Evolutionary conservation across 2,329 filamentous ascomycete genomes (phyloP), one percentile per base, ranked within the genome.

Genomic region (Fusarium paranaense): DNA sequence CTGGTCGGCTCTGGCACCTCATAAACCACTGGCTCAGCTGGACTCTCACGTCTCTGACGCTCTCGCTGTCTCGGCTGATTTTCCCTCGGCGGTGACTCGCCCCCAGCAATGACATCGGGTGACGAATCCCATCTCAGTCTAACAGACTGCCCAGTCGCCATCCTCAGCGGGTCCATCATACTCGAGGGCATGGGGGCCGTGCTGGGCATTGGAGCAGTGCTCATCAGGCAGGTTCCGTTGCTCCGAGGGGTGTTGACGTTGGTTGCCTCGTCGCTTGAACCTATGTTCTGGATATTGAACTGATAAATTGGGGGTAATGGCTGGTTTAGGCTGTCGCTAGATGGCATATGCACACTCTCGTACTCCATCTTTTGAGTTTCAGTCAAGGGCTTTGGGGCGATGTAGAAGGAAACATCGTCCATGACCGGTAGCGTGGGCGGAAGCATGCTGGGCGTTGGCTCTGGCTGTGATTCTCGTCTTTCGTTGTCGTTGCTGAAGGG

Each of bases 331-430:
- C 67, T 64, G 57, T 69, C 70, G 22, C 71, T 76, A 6, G 74
- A 76, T 16, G 71, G 56, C 4, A 72, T 20, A 2, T 76, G 63
- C 16, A 81, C 63, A 30, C 74, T 76, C 54, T 80, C 71, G 58
- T 85, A 85, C 52, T 84, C 76, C 64, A 78, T 69, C 73, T 81
- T 83, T 65, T 85, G 83, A 54, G 83, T 82, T 4, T 81, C 78
- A 3, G 82, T 83, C 50, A 85, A 70, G 2, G 77, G 75, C 7
- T 78, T 81, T 1, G 82, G 74, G 30, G 79, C 76, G 38, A 86
- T 77, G 63, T 81, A 79, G 64, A 84, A 79, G 7, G 81, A 79
- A 16, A 69, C 65, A n/a, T 81, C 76, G 45, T 71, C 73, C 27
- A 75, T 72, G 42, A 79, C 62, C 2, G 80, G 77, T 30, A 80